A percentile compares a stretch with the other conserved stretches of the same genome.
Conservation (phyloP, 495 filamentous ascomycete species). For the Penicillium maclennaniae region DNA sequence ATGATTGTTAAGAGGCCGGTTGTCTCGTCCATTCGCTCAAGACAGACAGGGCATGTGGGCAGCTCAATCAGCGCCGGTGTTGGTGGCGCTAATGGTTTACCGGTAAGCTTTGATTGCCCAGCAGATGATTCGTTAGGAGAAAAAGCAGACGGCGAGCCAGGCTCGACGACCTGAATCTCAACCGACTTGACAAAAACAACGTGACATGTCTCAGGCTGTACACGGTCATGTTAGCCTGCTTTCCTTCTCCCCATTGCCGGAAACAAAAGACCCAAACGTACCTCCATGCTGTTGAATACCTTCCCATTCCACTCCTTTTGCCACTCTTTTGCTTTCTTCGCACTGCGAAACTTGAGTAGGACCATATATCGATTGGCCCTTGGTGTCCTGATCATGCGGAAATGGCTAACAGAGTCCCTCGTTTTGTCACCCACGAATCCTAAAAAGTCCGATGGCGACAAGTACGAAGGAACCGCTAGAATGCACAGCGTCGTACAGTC, state of each 20-base stretch:
- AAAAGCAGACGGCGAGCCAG: constrained; percentile 15
- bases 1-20: constrained; percentile 91
- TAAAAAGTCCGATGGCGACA: constrained; percentile 85
- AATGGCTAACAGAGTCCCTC: constrained; percentile 85
- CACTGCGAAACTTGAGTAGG: constrained; percentile 88
- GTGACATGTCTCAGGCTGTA: constrained; percentile 90
- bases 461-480: constrained; percentile 88
- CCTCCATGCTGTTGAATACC: constrained; percentile 91
- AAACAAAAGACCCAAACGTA: constrained; percentile 38
- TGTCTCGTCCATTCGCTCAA: constrained; percentile 98
- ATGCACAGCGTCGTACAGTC: constrained; percentile 91
- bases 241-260: neutral
- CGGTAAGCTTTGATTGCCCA: constrained; percentile 50
- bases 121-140: constrained; percentile 38
- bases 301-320: constrained; percentile 89
- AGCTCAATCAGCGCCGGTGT: constrained; percentile 87
- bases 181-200: constrained; percentile 94
- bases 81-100: constrained; percentile 86
- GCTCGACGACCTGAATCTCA: constrained; percentile 49
- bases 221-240: neutral
- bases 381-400: constrained; percentile 89
- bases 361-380: constrained; percentile 92
- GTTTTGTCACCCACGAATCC: constrained; percentile 91
- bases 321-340: constrained; percentile 70
- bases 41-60: constrained; percentile 92